Evolutionary conservation across 345 rosid species (phyloP).

Genomic region (Brassica cretica): DNA sequence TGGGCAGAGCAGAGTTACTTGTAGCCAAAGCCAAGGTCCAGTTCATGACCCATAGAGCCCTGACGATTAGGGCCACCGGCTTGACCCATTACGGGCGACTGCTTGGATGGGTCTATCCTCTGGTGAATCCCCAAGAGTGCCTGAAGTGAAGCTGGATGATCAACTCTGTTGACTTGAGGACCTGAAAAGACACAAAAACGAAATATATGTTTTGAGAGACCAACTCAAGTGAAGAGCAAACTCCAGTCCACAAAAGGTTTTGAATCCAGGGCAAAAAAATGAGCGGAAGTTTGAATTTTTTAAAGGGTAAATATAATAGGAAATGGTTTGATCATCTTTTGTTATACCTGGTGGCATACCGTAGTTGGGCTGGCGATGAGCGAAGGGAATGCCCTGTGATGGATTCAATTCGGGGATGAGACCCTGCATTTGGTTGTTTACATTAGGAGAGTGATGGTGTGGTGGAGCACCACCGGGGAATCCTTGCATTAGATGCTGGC

Average conservation of each 20-base stretch:
- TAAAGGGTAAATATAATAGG: conserved; percentile 3
- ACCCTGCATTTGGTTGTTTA: conserved; percentile 57
- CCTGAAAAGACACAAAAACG: conserved; percentile 40
- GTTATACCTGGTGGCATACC: conserved; percentile 52
- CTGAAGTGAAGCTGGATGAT: conserved; percentile 70
- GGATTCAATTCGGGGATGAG: conserved; percentile 57
- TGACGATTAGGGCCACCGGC: conserved; percentile 49
- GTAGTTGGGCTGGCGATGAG: conserved; percentile 61
- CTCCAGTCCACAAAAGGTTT: background rate
- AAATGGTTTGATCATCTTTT: background rate
- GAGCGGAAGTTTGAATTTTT: background rate
- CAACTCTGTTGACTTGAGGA: conserved; percentile 50
- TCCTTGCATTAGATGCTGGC: conserved; percentile 57
- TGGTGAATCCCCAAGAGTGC: conserved; percentile 77
- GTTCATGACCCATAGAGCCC: conserved; percentile 65
- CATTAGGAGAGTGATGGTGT: conserved; percentile 46
- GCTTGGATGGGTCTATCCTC: conserved; percentile 61
- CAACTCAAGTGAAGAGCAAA: background rate
- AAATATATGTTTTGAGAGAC: background rate
- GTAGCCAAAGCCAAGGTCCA: conserved; percentile 69
- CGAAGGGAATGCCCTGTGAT: conserved; percentile 62
- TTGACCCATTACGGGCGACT: conserved; percentile 46
- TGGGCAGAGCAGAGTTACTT: conserved; percentile 43
- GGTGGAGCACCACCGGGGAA: conserved; percentile 54
- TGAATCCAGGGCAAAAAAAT: background rate